Evolutionary conservation across 2,329 filamentous ascomycete species (phyloP).

Genomic region (Hypomyces rosellus): DNA sequence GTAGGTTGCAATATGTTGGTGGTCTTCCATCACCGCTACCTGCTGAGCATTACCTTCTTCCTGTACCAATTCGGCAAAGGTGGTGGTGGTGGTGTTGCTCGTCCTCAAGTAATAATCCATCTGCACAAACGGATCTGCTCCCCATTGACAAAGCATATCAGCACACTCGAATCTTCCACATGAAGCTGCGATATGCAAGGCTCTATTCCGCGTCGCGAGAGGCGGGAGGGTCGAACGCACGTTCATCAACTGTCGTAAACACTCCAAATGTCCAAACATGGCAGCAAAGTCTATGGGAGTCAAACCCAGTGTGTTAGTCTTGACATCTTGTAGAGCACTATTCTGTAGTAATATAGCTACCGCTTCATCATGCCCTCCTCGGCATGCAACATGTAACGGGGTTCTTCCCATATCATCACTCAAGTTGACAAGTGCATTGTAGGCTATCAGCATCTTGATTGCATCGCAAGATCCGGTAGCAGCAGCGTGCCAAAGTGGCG

Average conservation of each 20-base stretch:
- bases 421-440: background rate
- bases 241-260: background rate
- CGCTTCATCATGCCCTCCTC: slow-evolving; percentile 5
- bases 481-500: slow-evolving; percentile 7
- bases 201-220: background rate
- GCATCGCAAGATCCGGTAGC: slow-evolving; percentile 3
- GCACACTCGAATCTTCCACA: slow-evolving; percentile 2
- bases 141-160: background rate
- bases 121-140: slow-evolving; percentile 3
- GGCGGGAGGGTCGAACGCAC: background rate
- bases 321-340: background rate
- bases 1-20: background rate
- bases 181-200: slow-evolving; percentile 3
- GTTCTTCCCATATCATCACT: slow-evolving; percentile 7
- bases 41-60: background rate
- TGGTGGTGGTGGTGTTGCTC: background rate
- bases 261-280: slow-evolving; percentile 6
- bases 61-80: background rate
- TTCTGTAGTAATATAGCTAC: background rate
- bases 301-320: background rate
- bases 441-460: background rate
- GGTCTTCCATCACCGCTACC: background rate
- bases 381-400: slow-evolving; percentile 6
- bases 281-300: slow-evolving; percentile 8
- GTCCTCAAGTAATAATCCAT: slow-evolving; percentile 2